Evolutionary conservation across 768 basidiomycete species (phyloP), one percentile per base, ranked within the genome.

Genomic region (Podaxis carcinomalis): DNA sequence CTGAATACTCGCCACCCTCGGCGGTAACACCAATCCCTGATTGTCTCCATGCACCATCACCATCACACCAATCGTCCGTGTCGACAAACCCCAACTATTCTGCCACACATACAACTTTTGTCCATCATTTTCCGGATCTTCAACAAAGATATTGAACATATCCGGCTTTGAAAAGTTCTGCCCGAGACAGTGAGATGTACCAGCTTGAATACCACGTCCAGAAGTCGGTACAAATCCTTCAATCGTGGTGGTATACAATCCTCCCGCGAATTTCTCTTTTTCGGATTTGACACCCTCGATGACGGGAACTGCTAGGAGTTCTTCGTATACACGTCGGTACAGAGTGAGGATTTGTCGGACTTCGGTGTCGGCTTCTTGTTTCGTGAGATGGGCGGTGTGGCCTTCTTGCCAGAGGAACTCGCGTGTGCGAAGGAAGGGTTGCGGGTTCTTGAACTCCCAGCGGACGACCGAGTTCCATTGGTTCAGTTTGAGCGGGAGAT

Each of bases 321-420:
- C 97, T 73, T 96, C 93, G 76, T 95, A 99, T 6, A 98, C 92
- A 60, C 87, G 89, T 36, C 92, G 88, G 78, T 99, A 99, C 63
- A 98, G 87, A 59, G 97, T 95, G 68, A 99, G 89, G 67, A 99
- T 98, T 60, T 96, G 84, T 19, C 83, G 86, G 14, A 98, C 97
- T 76, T 98, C 97, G 54, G 76, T 78, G 68, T 93, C 97, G 25
- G 96, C 96, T 73, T 98, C 96, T 3, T 78, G 70, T 74, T 95
- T 90, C 65, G 90, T 92, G 47, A 95, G 81, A 75, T 90, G 87
- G 2, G 97, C 96, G 7, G 97, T 98, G 78, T 99, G 97, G 39
- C 97, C 97, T 75, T 99, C 97, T 78, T 99, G 97, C 97, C 97
- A 99, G n/a, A 99, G 80, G 83, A 98, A 99, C 78, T 99, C 97